A percentile compares a stretch with the other conserved stretches of the same genome.
Evolutionary conservation across 2,329 filamentous ascomycete genomes (phyloP).

Genomic region (Aspergillus ochraceus): DNA sequence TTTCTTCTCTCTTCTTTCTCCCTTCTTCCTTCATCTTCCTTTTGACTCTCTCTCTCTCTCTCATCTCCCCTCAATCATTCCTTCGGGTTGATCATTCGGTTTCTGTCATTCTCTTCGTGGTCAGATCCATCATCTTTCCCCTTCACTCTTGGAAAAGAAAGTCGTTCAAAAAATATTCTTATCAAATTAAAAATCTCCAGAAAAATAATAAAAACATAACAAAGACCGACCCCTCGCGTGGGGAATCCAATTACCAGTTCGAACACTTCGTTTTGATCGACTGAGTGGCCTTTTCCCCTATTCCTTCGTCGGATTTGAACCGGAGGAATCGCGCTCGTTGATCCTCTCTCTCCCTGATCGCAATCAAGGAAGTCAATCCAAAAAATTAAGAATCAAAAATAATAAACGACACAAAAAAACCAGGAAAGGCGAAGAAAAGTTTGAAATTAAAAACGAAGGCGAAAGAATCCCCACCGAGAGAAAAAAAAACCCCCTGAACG

Average conservation of each 20-base stretch:
- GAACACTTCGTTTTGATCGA: conserved; percentile 11
- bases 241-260: conserved; percentile 8
- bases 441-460: neutral
- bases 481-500: neutral
- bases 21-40: conserved; percentile 15
- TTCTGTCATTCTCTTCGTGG: conserved; percentile 17
- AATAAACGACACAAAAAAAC: neutral
- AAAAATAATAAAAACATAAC: neutral
- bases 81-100: conserved; percentile 11
- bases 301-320: conserved; percentile 4
- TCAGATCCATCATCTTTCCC: conserved; percentile 17
- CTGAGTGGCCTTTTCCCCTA: conserved; percentile 8
- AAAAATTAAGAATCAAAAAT: too few relatives aligned
- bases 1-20: conserved; percentile 18
- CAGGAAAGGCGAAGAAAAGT: neutral
- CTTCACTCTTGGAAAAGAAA: neutral
- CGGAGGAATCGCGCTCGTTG: neutral
- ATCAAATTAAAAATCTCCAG: too few relatives aligned
- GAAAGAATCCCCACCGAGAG: neutral
- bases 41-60: conserved; percentile 20
- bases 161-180: neutral
- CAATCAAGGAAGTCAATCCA: neutral
- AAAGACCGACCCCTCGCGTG: conserved; percentile 1
- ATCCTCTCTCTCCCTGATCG: neutral
- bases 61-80: conserved; percentile 41